Base-by-base conservation (phyloP, 225 moss, liverwort and hornwort genomes). In the Antitrichia curtipendula region DNA sequence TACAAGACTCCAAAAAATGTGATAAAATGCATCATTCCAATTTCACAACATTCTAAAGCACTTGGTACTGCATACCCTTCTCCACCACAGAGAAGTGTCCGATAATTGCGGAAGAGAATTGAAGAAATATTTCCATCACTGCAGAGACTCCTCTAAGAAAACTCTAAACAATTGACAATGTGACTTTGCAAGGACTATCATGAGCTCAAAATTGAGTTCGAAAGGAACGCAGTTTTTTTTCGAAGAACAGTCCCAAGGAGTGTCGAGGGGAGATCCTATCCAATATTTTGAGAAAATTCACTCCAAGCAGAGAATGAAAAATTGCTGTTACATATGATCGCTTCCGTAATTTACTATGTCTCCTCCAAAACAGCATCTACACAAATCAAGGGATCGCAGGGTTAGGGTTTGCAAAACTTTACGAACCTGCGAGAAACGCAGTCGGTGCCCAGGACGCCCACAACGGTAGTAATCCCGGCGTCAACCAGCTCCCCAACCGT, bases 391-490 rank as follows among this genome's bases (percentile, higher is more conserved):
- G 8, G 32, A 2, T 50, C 20, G 4, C 7, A 74, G 53, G 24
- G 1, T 36, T 25, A 36, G 71, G 9, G 10, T 38, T 60, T 8
- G 27, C 47, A 27, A 19, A 13, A 14, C 25, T 16, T 45, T 16
- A 69, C 90, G 16, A 41, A 96, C 96, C 97, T 96, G 80, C 96
- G 92, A 34, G 97, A 98, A 21, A 98, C 94, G 65, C 96, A 96
- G 64, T 98, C 97, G 11, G 96, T 96, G 60, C 97, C 97, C 7
- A 98, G 90, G 40, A 92, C 74, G 61, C 97, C 97, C 28, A 98
- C 96, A 13, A 98, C 89, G 54, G 97, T 96, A 56, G 97, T 98
- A 16, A 98, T 91, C 25, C 97, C 97, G 16, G 95, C 96, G 32
- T 94, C 89, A 20, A 96, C 69, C 41, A 98, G 93, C 90, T 94